Conservation (phyloP, 2,329 filamentous ascomycete genomes). For the Aureobasidium melanogenum region DNA sequence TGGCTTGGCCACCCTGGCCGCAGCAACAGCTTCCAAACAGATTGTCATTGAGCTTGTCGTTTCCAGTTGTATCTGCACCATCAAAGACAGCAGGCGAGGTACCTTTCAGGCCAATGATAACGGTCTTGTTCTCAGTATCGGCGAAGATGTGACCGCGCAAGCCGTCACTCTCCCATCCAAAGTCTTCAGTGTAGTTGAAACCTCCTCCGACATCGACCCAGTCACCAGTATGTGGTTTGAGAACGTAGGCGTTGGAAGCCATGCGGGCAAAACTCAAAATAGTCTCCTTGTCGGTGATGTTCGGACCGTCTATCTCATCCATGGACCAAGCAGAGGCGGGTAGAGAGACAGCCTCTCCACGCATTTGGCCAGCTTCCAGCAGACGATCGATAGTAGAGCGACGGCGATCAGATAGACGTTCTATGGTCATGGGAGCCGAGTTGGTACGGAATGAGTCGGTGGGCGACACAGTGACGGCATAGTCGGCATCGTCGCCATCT, state of each 20-base stretch:
- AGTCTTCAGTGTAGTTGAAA: conserved; percentile 80
- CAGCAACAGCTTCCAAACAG: conserved; percentile 98
- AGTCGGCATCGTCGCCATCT: background rate
- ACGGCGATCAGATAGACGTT: conserved; percentile 71
- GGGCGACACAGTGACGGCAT: background rate
- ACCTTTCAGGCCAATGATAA: conserved; percentile 89
- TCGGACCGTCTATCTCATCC: conserved; percentile 69
- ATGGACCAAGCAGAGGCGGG: conserved; percentile 71
- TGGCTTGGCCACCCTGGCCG: conserved; percentile 80
- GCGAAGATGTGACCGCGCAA: conserved; percentile 87
- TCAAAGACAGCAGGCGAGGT: conserved; percentile 82
- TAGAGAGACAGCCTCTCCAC: conserved; percentile 58
- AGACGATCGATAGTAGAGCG: conserved; percentile 69
- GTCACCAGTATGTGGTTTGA: conserved; percentile 59
- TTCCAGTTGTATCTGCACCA: conserved; percentile 91
- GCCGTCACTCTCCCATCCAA: conserved; percentile 87
- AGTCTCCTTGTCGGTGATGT: conserved; percentile 77
- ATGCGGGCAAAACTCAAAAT: conserved; percentile 79
- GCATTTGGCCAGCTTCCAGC: conserved; percentile 61
- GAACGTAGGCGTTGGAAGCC: conserved; percentile 81
- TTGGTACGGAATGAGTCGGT: conserved; percentile 42
- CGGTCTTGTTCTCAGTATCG: conserved; percentile 73
- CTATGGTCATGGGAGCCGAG: conserved; percentile 60
- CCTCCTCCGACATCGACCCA: conserved; percentile 74
- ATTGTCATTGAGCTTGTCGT: conserved; percentile 97